Evolutionary conservation across 192 early-diverging fungal species (phyloP).

Genomic region (Coemansia sp.): DNA sequence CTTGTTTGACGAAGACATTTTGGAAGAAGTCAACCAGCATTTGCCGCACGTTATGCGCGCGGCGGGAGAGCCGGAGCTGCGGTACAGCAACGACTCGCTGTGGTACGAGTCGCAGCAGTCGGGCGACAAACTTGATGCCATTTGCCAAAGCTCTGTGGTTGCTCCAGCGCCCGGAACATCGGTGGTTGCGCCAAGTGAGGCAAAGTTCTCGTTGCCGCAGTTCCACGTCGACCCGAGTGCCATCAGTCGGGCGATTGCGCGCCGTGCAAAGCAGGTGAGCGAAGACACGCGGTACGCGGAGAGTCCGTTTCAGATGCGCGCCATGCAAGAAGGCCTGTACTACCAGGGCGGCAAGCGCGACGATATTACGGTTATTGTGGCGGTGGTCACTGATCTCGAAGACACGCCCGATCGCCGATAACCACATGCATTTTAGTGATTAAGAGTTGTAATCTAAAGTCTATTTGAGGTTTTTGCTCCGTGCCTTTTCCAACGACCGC

Average conservation of each 20-base stretch:
- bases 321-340: constrained; percentile 91
- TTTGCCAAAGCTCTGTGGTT: constrained; percentile 6
- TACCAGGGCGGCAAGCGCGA: constrained; percentile 95
- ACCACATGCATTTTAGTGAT: neutral
- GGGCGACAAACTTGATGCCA: constrained; percentile 17
- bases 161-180: constrained; percentile 3
- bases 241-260: constrained; percentile 79
- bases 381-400: constrained; percentile 76
- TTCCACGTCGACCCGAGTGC: constrained; percentile 67
- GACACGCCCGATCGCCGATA: constrained; percentile 71
- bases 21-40: constrained; percentile 74
- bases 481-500: constrained; percentile 35
- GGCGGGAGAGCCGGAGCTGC: constrained; percentile 46
- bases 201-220: constrained; percentile 42
- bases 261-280: constrained; percentile 71
- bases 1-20: constrained; percentile 95
- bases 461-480: neutral
- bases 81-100: constrained; percentile 51
- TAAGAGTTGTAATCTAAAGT: too few species aligned
- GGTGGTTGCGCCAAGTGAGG: constrained; percentile 14
- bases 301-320: constrained; percentile 90
- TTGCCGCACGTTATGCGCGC: constrained; percentile 47
- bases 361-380: constrained; percentile 90
- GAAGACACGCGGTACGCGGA: constrained; percentile 74
- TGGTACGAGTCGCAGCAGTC: constrained; percentile 54